These are phyloP conservation scores for Gracilaria caudata DNA, from an alignment of 23 red algal genomes.

Conservation along the genomic window DNA sequence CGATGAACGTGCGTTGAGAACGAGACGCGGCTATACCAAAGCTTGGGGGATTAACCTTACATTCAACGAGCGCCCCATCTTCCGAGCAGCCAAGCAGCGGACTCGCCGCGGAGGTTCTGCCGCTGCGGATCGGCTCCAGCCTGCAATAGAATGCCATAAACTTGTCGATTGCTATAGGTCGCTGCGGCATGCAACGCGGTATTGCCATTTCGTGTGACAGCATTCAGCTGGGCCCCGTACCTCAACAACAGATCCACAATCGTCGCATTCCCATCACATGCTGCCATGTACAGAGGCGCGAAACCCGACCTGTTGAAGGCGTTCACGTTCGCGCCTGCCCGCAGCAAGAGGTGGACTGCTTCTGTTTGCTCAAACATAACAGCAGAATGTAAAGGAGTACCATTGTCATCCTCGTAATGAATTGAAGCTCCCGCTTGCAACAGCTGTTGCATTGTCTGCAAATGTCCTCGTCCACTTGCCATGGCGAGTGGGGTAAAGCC, in stretches of 20 bases:
- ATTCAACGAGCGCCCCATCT: too few species aligned
- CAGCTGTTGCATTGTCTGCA: conserved; percentile 1
- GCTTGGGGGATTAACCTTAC: too few species aligned
- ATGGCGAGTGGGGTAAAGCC: neutral
- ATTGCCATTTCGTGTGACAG: neutral
- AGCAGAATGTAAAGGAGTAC: neutral
- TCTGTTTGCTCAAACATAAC: too few species aligned
- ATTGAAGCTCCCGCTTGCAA: neutral
- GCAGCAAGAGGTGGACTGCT: too few species aligned
- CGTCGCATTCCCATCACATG: neutral
- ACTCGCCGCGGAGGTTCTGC: neutral
- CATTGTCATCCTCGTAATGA: neutral
- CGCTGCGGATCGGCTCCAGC: neutral
- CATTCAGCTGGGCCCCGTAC: neutral
- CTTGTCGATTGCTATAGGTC: neutral
- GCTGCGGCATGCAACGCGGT: neutral
- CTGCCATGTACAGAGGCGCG: neutral
- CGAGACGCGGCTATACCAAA: too few species aligned
- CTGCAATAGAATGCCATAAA: neutral
- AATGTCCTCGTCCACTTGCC: neutral
- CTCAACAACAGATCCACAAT: neutral
- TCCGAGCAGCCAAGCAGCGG: conserved; percentile 5
- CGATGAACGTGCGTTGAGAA: too few species aligned
- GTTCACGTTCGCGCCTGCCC: conserved; percentile 4
- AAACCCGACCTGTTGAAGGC: neutral